Base-by-base conservation (phyloP, 148 eudicot genomes). In the Rhododendron vialii region DNA sequence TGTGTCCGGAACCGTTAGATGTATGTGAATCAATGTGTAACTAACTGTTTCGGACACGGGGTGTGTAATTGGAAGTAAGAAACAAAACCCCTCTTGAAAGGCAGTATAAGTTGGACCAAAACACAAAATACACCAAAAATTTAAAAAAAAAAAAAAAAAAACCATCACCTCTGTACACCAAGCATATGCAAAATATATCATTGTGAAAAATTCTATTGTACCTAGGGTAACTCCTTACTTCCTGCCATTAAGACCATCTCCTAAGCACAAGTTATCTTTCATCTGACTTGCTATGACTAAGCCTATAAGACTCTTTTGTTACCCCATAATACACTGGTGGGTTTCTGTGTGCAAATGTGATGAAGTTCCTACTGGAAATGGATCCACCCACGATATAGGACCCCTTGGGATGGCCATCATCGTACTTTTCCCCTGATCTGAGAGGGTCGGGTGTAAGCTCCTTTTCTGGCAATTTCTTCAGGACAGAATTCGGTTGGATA, bases 331-430 rank as follows among this genome's bases (percentile, higher is more conserved):
- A 82, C 22, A 13, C 30, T 9, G 88, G 55, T 41, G 84, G 73
- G 26, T 51, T 86, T 71, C 84, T 82, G 74, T 73, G 74, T n/a
- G 36, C 28, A 82, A 51, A 82, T 26, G 84, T 82, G 73, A 86
- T 86, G 33, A 81, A 86, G 74, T 86, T 81, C 84, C 81, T 18
- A 14, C 84, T 73, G 28, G 28, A 11, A 71, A 51, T 13, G 10
- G 88, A 82, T 45, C 84, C 78, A 71, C 88, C 88, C 18, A 81
- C 55, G 26, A 86, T 82, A 53, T 86, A 73, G 22, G 84, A 73
- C 9, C 84, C 69, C 74, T 45, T 15, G 55, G 78, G 7, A 3
- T 7, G 82, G 43, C 17, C 48, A 3, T 55, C 6, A 6, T 20
- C 24, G 18, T 10, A 0, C 0, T 47, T 80, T 69, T 30, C 43